Evolutionary conservation across 371 early-diverging fungal genomes (phyloP), one percentile per base, ranked within the genome.

Genomic region (Syncephalastrum sp.): DNA sequence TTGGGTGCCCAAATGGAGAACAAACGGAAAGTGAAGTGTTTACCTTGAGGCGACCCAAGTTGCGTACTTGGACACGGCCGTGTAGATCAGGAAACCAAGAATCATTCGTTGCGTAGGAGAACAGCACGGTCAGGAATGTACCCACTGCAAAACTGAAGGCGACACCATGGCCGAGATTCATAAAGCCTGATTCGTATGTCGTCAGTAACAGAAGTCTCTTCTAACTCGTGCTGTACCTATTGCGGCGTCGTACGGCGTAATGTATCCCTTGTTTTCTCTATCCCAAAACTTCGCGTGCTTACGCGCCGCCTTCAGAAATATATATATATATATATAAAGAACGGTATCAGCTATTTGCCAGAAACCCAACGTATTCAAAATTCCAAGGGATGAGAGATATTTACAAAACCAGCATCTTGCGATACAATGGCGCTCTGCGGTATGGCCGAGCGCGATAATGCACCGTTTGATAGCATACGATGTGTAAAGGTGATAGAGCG

Each of bases 21-120:
- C 14, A 41, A 49, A 23, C 15, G 51, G 33, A 60, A 42, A 48
- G 27, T 42, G 42, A 19, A 42, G 24, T 49, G 15, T 38, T 65
- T 60, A 59, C 65, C 54, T 65, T 60, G 43, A 44, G 23, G 21
- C 52, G 50, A 13, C 16, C 10, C 5, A 54, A 51, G n/a, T 54
- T 53, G 23, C 41, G 44, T 41, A 58, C 42, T 21, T 59, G 21
- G 13, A 63, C 53, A 24, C 58, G 53, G 16, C 55, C 57, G 10
- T 41, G 47, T 25, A 61, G 55, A 53, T 65, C 66, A n/a, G 66
- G 66, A 16, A 65, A 42, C 66, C 66, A 65, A 12, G 66, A 57
- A 14, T 48, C 55, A 52, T 65, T 61, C 3, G 66, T 58, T 42
- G 60, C 60, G 55, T 65, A 65, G 21, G 66, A 57, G 27, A 61